A percentile compares a stretch with the other conserved stretches of the same genome.
These are phyloP conservation scores for Ploettnerulaceae sp. DNA, from an alignment of 2,329 filamentous ascomycete genomes.

Conservation along the genomic window DNA sequence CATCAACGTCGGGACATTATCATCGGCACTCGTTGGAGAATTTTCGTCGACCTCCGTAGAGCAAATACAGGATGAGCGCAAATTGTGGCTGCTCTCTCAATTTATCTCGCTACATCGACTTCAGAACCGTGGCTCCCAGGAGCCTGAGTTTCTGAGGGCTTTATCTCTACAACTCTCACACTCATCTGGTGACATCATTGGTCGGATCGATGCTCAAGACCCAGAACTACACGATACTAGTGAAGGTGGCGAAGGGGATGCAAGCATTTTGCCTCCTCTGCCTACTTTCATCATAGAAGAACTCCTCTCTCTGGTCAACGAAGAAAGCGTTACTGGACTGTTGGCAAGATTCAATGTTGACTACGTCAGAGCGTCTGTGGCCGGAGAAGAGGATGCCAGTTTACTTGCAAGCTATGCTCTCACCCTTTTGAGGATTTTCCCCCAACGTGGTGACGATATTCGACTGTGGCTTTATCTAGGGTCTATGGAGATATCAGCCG, in stretches of 20 bases:
- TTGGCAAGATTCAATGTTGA: conserved; percentile 32
- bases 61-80: conserved; percentile 32
- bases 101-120: conserved; percentile 54
- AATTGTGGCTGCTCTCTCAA: conserved; percentile 63
- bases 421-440: conserved; percentile 80
- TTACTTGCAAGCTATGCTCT: conserved; percentile 81
- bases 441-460: conserved; percentile 76
- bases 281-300: conserved; percentile 59
- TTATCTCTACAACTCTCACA: conserved; percentile 50
- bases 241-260: conserved; percentile 26
- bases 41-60: conserved; percentile 23
- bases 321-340: conserved; percentile 61
- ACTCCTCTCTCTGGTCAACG: conserved; percentile 66
- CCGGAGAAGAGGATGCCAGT: conserved; percentile 51
- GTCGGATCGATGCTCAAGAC: conserved; percentile 43
- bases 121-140: conserved; percentile 34
- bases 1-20: conserved; percentile 28
- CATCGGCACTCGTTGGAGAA: conserved; percentile 25
- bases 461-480: conserved; percentile 90
- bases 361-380: conserved; percentile 25
- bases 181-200: conserved; percentile 47
- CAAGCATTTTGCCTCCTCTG: conserved; percentile 31
- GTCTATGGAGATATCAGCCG: conserved; percentile 30
- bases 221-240: conserved; percentile 35
- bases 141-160: conserved; percentile 44